Evolutionary conservation across 2,329 filamentous ascomycete species (phyloP), one percentile per base, ranked within the genome.

Genomic region (Venturiaceae sp.): DNA sequence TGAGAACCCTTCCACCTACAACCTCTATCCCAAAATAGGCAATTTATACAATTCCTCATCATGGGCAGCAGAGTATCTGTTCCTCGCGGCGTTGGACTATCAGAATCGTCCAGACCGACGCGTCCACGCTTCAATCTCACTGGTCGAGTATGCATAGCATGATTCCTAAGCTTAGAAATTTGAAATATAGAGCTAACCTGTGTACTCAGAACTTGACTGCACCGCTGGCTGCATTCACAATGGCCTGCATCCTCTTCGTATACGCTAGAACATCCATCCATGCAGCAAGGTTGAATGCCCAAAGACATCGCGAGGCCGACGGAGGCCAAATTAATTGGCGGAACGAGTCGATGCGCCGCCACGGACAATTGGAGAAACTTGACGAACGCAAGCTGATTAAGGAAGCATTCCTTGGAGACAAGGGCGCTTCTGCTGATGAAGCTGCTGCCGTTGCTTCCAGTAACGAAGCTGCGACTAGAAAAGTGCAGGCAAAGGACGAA

Each of bases 211-310:
- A 78, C 4, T 65, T 83, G 37, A 78, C 81, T 60, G 82, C 81
- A 2, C 83, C 83, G 5, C 74, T 83, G n/a, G 82, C 81, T n/a
- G 82, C 82, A 28, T 75, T 83, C 62, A 80, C 79, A 14, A 84
- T 85, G 82, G 83, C 82, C 16, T 69, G 78, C 53, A 66, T 85
- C 23, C 76, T 84, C 33, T 82, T 81, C 68, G 71, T 79, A 34
- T 88, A 88, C 70, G 77, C 83, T 30, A 74, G 85, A 55, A 85
- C 80, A 8, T 84, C 81, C 26, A 88, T 88, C 62, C 76, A 79
- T 61, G 81, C 83, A 26, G 86, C 86, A 2, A 86, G 86, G 64
- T 75, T 80, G 52, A 86, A 87, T 62, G 84, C 84, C 0, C 77
- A 83, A 63, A 73, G 75, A 61, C 80, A 83, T 57, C 74, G 83